Conservation (phyloP, 139 green algal species). For the Nannochloris sp. region DNA sequence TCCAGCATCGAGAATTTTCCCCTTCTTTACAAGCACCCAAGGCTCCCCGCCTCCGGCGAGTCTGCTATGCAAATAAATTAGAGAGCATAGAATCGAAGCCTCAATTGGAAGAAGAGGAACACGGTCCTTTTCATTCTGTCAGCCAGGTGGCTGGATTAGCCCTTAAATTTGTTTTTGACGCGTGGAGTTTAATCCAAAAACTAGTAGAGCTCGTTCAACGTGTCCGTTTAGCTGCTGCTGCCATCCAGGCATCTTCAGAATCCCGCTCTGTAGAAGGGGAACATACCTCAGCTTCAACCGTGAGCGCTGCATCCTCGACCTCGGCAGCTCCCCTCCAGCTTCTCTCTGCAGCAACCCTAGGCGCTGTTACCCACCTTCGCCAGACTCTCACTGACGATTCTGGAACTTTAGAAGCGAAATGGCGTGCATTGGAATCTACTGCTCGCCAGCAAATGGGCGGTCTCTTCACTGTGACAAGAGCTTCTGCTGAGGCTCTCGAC, state of each 20-base stretch:
- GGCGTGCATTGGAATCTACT: conserved; percentile 8
- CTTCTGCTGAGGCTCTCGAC: background rate
- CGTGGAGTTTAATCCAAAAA: background rate
- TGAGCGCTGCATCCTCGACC: too few relatives aligned
- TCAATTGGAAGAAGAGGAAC: too few relatives aligned
- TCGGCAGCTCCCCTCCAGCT: background rate
- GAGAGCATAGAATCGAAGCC: too few relatives aligned
- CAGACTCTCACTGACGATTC: conserved; percentile 19
- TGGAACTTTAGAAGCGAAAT: conserved; percentile 2
- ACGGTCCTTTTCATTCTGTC: too few relatives aligned
- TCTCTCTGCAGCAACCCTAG: conserved; percentile 8
- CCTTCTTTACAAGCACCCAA: too few relatives aligned
- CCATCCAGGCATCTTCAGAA: background rate
- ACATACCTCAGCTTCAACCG: too few relatives aligned
- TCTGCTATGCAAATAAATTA: too few relatives aligned
- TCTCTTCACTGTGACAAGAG: background rate
- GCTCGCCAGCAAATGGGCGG: background rate
- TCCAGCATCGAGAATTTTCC: too few relatives aligned
- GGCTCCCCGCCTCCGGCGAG: too few relatives aligned
- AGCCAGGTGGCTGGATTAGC: too few relatives aligned
- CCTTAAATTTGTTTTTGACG: too few relatives aligned
- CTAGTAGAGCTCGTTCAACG: background rate
- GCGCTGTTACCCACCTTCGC: conserved; percentile 16
- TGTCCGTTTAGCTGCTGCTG: background rate
- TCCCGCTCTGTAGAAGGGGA: too few relatives aligned